A percentile compares a stretch with the other conserved stretches of the same genome.
phyloP scores from a whole-genome alignment of 108 stramenopile genomes.

The Nitzschia sp. region DNA sequence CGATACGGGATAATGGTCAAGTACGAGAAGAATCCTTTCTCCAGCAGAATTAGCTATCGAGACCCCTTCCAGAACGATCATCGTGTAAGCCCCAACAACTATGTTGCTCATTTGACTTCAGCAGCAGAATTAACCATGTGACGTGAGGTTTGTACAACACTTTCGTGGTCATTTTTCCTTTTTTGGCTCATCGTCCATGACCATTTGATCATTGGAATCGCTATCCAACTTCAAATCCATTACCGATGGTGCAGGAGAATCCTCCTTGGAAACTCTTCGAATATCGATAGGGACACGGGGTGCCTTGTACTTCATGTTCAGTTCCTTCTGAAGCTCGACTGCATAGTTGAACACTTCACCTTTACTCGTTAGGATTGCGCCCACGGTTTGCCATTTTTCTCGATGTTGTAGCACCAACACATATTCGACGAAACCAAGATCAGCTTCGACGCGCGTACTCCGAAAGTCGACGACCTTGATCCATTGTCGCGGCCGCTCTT shows the following conservation, averaged over 20 bases:
- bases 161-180: conserved; percentile 14
- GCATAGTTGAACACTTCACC: conserved; percentile 61
- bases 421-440: conserved; percentile 72
- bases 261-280: background rate
- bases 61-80: conserved; percentile 69
- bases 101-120: conserved; percentile 22
- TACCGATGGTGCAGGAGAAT: background rate
- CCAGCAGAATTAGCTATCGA: conserved; percentile 68
- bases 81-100: conserved; percentile 68
- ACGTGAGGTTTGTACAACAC: background rate
- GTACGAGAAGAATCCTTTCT: conserved; percentile 71
- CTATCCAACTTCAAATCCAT: background rate
- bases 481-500: conserved; percentile 73
- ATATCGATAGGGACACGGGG: conserved; percentile 6
- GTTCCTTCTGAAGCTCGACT: conserved; percentile 64
- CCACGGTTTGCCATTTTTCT: conserved; percentile 47
- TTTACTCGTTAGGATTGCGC: conserved; percentile 59
- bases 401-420: conserved; percentile 37
- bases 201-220: background rate
- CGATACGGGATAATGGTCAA: conserved; percentile 19
- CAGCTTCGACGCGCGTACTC: conserved; percentile 57
- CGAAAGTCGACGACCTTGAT: conserved; percentile 51
- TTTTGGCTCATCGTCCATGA: background rate
- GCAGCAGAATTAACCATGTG: background rate
- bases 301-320: conserved; percentile 64